A percentile compares a stretch with the other conserved stretches of the same genome.
Evolutionary conservation across 345 rosid genomes (phyloP).

Genomic region (Fremontodendron californicum): DNA sequence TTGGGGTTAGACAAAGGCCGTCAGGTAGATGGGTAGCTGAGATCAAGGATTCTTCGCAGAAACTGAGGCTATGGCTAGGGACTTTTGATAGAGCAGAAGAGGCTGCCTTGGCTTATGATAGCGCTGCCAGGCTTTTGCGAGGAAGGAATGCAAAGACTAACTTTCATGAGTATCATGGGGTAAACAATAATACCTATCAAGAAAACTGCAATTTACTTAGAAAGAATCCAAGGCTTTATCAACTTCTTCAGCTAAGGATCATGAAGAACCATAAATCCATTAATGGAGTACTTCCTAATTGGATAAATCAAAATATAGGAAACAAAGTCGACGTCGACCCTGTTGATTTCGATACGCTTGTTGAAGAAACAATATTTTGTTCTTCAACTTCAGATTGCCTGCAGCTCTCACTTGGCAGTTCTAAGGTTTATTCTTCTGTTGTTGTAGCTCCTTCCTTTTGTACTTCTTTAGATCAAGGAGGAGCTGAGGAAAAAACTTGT

Average conservation of each 20-base stretch:
- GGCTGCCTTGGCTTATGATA: slow-evolving; percentile 48
- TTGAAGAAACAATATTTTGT: slow-evolving; percentile 37
- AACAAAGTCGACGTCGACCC: no score
- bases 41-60: slow-evolving; percentile 46
- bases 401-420: slow-evolving; percentile 31
- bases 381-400: slow-evolving; percentile 12
- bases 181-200: background rate
- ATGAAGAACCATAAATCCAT: slow-evolving; percentile 26
- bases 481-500: background rate
- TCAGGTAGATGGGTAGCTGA: slow-evolving; percentile 64
- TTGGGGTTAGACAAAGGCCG: slow-evolving; percentile 56
- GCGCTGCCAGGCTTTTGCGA: slow-evolving; percentile 39
- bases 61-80: slow-evolving; percentile 54
- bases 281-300: background rate
- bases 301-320: background rate
- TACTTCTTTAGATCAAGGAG: slow-evolving; percentile 15
- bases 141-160: slow-evolving; percentile 49
- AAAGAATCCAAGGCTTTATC: slow-evolving; percentile 29
- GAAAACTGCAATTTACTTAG: slow-evolving; percentile 11
- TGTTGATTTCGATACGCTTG: slow-evolving; percentile 21
- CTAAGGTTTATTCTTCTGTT: slow-evolving; percentile 58
- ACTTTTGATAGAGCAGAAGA: slow-evolving; percentile 45
- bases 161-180: slow-evolving; percentile 21
- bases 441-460: slow-evolving; percentile 47
- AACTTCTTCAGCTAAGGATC: slow-evolving; percentile 32